phyloP scores from a whole-genome alignment of 2,329 filamentous ascomycete species.

The Ambrosiella cleistominuta region DNA sequence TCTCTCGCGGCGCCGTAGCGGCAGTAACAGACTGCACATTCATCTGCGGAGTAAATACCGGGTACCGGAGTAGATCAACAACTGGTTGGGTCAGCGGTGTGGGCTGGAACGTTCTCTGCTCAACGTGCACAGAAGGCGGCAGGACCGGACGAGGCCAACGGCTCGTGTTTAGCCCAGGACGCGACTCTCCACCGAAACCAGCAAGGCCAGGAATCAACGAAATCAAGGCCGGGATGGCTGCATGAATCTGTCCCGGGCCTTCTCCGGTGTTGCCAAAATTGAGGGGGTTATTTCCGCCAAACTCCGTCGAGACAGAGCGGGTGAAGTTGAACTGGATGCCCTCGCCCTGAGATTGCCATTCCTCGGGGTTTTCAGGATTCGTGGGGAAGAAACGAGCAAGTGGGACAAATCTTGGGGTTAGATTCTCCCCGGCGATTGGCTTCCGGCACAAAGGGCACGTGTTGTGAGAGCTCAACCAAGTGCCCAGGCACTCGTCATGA shows the following conservation, averaged over 20 bases:
- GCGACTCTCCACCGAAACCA: too few species aligned
- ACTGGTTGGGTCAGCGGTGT: background rate
- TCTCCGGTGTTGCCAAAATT: too few species aligned
- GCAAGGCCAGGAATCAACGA: too few species aligned
- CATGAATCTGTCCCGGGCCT: too few species aligned
- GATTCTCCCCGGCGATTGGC: conserved; percentile 25
- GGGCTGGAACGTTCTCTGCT: background rate
- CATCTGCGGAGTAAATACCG: background rate
- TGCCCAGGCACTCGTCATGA: conserved; percentile 61
- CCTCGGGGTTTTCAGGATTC: background rate
- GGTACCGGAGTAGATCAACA: background rate
- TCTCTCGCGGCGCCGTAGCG: background rate
- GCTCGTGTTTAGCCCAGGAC: background rate
- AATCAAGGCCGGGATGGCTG: too few species aligned
- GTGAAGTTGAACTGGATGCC: too few species aligned
- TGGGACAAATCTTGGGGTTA: background rate
- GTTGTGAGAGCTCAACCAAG: conserved; percentile 81
- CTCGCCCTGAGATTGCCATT: background rate
- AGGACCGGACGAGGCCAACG: background rate
- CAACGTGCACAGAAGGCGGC: background rate
- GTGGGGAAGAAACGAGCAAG: background rate
- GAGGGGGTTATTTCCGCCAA: too few species aligned
- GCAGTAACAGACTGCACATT: background rate
- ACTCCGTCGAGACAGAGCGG: too few species aligned
- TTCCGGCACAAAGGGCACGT: conserved; percentile 73